Evolutionary conservation across 345 rosid species (phyloP), one percentile per base, ranked within the genome.

Genomic region (Dovyalis caffra): DNA sequence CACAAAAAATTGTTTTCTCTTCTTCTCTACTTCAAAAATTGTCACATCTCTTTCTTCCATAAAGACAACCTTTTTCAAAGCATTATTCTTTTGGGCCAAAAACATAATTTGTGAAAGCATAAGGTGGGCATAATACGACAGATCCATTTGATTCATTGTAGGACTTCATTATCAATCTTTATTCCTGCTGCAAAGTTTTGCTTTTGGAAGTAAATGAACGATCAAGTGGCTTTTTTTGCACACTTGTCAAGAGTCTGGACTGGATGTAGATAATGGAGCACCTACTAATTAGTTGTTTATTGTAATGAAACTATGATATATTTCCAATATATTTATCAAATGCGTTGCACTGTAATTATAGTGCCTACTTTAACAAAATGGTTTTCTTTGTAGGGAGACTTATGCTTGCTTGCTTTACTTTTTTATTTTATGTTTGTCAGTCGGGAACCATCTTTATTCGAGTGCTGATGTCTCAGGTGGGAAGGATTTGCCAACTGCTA

Each of bases 401-500:
- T 56, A 12, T 60, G 20, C 49, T 35, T 61, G n/a, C 65, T 40
- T 38, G 31, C 64, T 33, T 74, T 62, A 8, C 76, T 31, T 28
- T 8, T 10, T 45, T 60, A 23, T 9, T 76, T 32, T 56, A 18
- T 21, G 58, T 32, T 45, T 26, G 71, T 69, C 29, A 8, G 53
- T 43, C 5, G 32, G 33, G 31, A 40, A 28, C n/a, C 66, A 56
- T 51, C 43, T 63, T 70, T 10, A 65, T 53, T 56, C 77, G 78
- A 85, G 84, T 88, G 80, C 77, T 80, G 84, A 38, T 61, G 65
- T 79, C 34, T 84, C 84, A 81, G 87, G 89, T 80, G 82, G 79
- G 72, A 83, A 73, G 74, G 80, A 73, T 76, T 64, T 77, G 31
- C 83, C 31, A 37, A 76, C 66, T 73, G 81, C 80, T 68, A 85